phyloP scores from a whole-genome alignment of 495 filamentous ascomycete genomes.

The Acidomyces sp. region DNA sequence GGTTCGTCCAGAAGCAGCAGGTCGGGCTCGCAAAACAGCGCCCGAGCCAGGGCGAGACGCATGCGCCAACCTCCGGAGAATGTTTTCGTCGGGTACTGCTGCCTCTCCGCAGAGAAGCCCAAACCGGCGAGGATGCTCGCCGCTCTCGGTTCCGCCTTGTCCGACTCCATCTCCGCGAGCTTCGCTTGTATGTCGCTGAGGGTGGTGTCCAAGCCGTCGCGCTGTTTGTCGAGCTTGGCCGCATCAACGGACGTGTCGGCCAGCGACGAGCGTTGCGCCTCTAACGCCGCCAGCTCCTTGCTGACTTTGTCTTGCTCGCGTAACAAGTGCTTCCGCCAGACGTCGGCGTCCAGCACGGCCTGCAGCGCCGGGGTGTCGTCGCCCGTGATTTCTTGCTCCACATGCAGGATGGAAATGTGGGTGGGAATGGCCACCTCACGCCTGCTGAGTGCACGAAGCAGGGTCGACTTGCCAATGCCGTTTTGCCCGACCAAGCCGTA shows the following conservation, averaged over 20 bases:
- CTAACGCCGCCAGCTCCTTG: conserved; percentile 62
- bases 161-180: conserved; percentile 96
- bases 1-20: conserved; percentile 94
- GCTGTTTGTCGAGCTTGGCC: conserved; percentile 64
- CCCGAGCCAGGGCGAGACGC: conserved; percentile 86
- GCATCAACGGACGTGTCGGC: conserved; percentile 82
- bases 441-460: conserved; percentile 79
- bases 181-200: conserved; percentile 84
- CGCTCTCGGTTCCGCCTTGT: conserved; percentile 90
- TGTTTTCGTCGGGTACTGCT: conserved; percentile 87
- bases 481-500: conserved; percentile 98
- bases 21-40: conserved; percentile 97
- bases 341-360: conserved; percentile 93
- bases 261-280: conserved; percentile 62
- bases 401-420: conserved; percentile 97
- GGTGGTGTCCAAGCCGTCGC: conserved; percentile 79
- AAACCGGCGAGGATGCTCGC: conserved; percentile 94
- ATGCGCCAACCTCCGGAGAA: conserved; percentile 99
- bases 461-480: conserved; percentile 97
- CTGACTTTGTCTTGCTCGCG: conserved; percentile 89
- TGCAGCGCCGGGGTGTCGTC: conserved; percentile 93
- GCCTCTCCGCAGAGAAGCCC: conserved; percentile 87
- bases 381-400: conserved; percentile 96
- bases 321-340: conserved; percentile 94
- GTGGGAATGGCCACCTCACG: conserved; percentile 89